Base-by-base conservation (phyloP, 495 filamentous ascomycete species). In the Xylaria sp. region DNA sequence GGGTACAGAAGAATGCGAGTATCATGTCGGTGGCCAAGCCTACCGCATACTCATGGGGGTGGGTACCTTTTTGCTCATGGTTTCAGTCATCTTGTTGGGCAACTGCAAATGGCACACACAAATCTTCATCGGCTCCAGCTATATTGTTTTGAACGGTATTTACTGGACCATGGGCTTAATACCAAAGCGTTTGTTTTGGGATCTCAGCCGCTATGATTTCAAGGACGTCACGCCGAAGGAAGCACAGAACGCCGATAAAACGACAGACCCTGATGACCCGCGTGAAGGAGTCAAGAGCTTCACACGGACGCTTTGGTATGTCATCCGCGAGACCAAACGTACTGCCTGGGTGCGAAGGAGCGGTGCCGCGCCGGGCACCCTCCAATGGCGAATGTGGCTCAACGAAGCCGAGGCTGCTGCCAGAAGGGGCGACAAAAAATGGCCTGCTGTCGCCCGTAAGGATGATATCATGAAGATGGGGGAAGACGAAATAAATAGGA, bases 21-120 rank as follows among this genome's bases (percentile, higher is more conserved):
- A 89, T 67, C 80, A 81, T 41, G 82, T 88, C 9, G 75, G 76
- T 15, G 82, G 82, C 1, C 72, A 66, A 1, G 73, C 75, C 26
- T 85, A 87, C 75, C 81, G 85, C n/a, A 66, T 79, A 19, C 83
- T 89, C 12, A 87, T 90, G 75, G 89, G 82, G 0, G 43, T 85
- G 29, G 88, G 87, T 33, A 91, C 88, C 46, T 82, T 90, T 40
- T 74, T 90, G 24, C 79, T 92, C 57, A 91, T 91, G 89, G 80
- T 86, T 4, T 80, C 84, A 5, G 87, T 92, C 12, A 87, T 91
- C 41, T 73, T 90, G 61, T 73, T 91, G 71, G 89, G 87, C 14
- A 91, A 90, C 77, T 88, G 88, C 79, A 82, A 82, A 29, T 90
- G 88, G 84, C 80, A 81, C 14, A 83, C 87, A 73, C 89, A 92